Base-by-base conservation (phyloP, 495 filamentous ascomycete genomes). In the Astrothelium macrocarpum region DNA sequence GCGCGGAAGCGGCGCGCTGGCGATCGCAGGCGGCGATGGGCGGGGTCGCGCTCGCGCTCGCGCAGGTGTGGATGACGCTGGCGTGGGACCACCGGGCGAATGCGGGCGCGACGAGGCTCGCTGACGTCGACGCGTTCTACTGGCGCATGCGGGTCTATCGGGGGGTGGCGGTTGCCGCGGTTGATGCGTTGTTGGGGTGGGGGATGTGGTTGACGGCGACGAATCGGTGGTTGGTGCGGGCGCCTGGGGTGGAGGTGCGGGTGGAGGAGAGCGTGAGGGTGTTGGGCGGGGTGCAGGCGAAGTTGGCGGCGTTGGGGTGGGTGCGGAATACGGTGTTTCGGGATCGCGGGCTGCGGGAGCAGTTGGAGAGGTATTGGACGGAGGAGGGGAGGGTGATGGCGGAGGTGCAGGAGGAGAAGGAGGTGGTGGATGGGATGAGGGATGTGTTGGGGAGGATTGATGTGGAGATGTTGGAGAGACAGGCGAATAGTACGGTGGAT, bases 131-230 rank as follows among this genome's bases (percentile, higher is more conserved):
- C 61, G 79, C 82, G 64, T 85, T 90, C 66, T 89, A 85, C 78
- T 88, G 90, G 84, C 77, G 75, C 7, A 78, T 87, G 68, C 82
- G 83, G 1, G 66, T 85, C 0, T 74, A 80, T 20, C 84, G 94
- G 1, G 78, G 77, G 12, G 53, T 87, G 7, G 72, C 73, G 0
- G 81, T 97, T 0, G 82, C 82, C 0, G 62, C 79, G 1, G 76
- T 87, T 1, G 88, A 97, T 71, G 72, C 66, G 1, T n/a, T 80
- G 5, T 73, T 90, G 1, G 87, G 84, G 0, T 71, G 71, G 16
- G 72, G 87, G 5, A 74, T 96, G 16, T 96, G 86, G 74, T 77
- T 91, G 16, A 82, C 86, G 0, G 82, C 84, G 26, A 96, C 94
- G 23, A 88, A 92, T 68, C 83, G 93, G 16, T 79, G 80, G 70